phyloP scores from a whole-genome alignment of 2,329 filamentous ascomycete species.

The Microcyclospora tardicrescens region DNA sequence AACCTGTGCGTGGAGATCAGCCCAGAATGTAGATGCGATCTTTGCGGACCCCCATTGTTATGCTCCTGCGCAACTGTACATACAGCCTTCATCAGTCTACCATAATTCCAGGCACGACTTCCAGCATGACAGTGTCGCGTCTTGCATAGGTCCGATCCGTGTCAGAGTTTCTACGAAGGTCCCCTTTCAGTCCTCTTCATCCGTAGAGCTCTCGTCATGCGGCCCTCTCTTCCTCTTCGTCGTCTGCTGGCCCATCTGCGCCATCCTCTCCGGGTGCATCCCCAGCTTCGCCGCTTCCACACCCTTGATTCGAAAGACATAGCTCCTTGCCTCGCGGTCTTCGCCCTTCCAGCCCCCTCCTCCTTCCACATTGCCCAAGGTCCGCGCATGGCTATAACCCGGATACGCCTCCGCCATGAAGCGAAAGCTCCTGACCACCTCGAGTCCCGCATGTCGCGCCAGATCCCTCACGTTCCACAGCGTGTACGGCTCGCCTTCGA shows the following conservation, averaged over 20 bases:
- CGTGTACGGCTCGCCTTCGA: conserved; percentile 88
- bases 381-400: conserved; percentile 61
- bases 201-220: no score
- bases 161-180: no score
- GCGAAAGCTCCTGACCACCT: conserved; percentile 55
- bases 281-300: conserved; percentile 8
- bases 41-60: no score
- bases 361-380: conserved; percentile 45
- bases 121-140: no score
- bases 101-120: no score
- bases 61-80: no score
- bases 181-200: no score
- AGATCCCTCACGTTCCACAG: conserved; percentile 90
- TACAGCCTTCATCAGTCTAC: no score
- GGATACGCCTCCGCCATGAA: conserved; percentile 58
- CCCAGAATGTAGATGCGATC: no score
- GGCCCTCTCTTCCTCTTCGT: not conserved
- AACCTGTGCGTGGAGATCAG: no score
- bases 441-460: conserved; percentile 60
- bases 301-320: conserved; percentile 31
- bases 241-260: not conserved
- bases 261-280: not conserved
- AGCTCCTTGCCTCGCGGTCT: conserved; percentile 33
- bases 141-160: no score
- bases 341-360: conserved; percentile 38